Evolutionary conservation across 2,329 filamentous ascomycete species (phyloP).

Genomic region (Lecanicillium sp.): DNA sequence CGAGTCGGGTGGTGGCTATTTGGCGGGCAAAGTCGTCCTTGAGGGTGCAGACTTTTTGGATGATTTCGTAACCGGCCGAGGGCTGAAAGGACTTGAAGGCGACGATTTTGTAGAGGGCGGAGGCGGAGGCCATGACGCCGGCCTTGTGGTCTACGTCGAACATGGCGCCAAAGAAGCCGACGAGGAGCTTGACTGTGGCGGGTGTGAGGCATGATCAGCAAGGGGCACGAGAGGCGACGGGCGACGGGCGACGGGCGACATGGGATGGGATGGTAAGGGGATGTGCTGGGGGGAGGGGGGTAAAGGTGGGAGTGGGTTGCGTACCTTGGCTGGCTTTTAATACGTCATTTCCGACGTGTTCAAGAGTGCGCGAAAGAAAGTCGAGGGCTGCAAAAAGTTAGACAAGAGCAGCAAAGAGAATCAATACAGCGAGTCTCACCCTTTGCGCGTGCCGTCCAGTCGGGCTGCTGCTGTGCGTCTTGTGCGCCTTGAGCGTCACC

Average conservation of each 20-base stretch:
- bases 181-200: constrained; percentile 36
- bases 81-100: constrained; percentile 47
- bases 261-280: too few relatives aligned
- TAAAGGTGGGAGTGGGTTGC: background rate
- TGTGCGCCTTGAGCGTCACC: constrained; percentile 31
- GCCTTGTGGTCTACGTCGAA: constrained; percentile 55
- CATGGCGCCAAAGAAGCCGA: constrained; percentile 52
- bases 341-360: constrained; percentile 38
- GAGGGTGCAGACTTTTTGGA: constrained; percentile 43
- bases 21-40: constrained; percentile 54
- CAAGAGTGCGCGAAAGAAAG: constrained; percentile 50
- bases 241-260: too few relatives aligned
- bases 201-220: background rate
- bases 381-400: constrained; percentile 37
- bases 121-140: constrained; percentile 49
- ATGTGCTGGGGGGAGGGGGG: too few relatives aligned
- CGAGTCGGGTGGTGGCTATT: constrained; percentile 43
- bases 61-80: constrained; percentile 41
- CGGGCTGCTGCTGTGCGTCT: constrained; percentile 37
- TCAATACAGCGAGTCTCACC: constrained; percentile 30
- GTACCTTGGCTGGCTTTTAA: constrained; percentile 46
- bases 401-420: background rate
- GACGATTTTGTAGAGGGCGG: constrained; percentile 44
- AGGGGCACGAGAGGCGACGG: background rate
- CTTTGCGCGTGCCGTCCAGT: constrained; percentile 49